Evolutionary conservation across 2,329 filamentous ascomycete genomes (phyloP).

Genomic region (Cladosporium sp.): DNA sequence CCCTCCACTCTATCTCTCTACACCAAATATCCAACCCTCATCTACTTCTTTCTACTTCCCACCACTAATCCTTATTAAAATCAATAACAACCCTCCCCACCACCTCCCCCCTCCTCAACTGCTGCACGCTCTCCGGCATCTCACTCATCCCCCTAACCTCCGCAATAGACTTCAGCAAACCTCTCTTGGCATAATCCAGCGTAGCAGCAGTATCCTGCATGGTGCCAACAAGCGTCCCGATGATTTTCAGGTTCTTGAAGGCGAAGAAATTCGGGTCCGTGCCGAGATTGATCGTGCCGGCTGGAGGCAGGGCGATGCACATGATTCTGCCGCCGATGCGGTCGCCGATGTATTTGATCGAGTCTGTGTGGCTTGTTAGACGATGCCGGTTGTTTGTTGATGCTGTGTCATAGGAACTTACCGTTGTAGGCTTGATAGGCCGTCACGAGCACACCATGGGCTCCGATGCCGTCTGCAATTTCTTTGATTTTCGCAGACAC

Average conservation of each 20-base stretch:
- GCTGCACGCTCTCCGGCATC: conserved; percentile 49
- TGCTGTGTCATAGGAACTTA: conserved; percentile 22
- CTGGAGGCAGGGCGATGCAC: conserved; percentile 40
- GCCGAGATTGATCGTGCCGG: conserved; percentile 31
- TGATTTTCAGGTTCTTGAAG: conserved; percentile 33
- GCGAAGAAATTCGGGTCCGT: conserved; percentile 31
- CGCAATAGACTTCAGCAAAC: conserved; percentile 46
- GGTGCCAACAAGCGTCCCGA: conserved; percentile 40
- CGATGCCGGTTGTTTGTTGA: neutral
- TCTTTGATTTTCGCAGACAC: conserved; percentile 42
- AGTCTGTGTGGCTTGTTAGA: conserved; percentile 24
- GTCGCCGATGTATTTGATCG: conserved; percentile 42
- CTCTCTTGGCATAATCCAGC: conserved; percentile 46
- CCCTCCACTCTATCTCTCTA: too few relatives aligned
- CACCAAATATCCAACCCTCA: too few relatives aligned
- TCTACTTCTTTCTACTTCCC: too few relatives aligned
- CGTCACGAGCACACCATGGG: conserved; percentile 39
- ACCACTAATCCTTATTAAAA: conserved; percentile 40
- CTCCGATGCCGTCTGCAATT: conserved; percentile 44
- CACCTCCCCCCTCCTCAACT: conserved; percentile 46
- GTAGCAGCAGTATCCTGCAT: conserved; percentile 46
- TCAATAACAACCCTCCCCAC: conserved; percentile 51
- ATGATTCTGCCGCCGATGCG: conserved; percentile 49
- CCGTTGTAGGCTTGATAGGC: conserved; percentile 33
- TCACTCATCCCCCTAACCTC: conserved; percentile 45